These are phyloP conservation scores for Carex myosuroides DNA, from an alignment of 176 grass and related monocot genomes.

Conservation along the genomic window DNA sequence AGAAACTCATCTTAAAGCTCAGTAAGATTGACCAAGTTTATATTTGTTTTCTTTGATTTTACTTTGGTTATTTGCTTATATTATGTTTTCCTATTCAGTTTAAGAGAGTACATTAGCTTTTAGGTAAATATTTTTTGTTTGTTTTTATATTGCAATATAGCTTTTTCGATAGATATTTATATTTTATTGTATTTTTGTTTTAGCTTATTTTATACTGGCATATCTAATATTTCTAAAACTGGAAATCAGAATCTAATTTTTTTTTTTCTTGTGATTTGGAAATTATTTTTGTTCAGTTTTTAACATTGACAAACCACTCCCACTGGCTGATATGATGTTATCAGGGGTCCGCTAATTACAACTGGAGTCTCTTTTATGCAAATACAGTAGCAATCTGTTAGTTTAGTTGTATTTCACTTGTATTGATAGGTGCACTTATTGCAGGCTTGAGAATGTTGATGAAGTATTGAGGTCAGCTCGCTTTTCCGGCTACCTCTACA, in stretches of 20 bases:
- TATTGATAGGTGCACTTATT: neutral
- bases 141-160: neutral
- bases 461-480: conserved; percentile 69
- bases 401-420: neutral
- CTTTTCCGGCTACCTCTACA: conserved; percentile 77
- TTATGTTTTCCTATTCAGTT: neutral
- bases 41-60: neutral
- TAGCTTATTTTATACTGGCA: neutral
- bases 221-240: neutral
- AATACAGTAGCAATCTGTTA: neutral
- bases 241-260: neutral
- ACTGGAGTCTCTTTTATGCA: neutral
- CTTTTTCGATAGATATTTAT: neutral
- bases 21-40: conserved; percentile 36
- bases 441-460: conserved; percentile 78
- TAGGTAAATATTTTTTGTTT: neutral
- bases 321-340: neutral
- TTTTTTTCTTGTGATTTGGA: neutral
- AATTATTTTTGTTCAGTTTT: neutral
- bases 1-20: conserved; percentile 77
- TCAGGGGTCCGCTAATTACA: too few species aligned
- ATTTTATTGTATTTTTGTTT: neutral
- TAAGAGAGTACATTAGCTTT: neutral
- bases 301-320: neutral
- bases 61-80: neutral